Evolutionary conservation across 306 rosid genomes (phyloP), one percentile per base, ranked within the genome.

Genomic region (Trifolium pratense): DNA sequence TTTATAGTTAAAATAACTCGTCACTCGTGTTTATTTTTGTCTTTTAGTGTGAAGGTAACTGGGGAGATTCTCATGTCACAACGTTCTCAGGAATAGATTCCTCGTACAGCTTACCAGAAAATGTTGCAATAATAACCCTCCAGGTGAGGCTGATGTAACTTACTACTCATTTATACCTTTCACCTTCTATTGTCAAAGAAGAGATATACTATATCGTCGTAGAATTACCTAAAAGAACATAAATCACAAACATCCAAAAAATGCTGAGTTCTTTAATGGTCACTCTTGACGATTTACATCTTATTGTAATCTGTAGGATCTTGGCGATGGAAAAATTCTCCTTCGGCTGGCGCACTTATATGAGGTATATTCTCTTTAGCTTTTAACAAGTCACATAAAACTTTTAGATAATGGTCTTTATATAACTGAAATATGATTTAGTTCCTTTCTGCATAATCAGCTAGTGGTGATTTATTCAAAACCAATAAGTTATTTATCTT

Each of bases 271-370:
- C 36, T 36, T 21, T 58, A 43, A 64, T 14, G 67, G 17, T 37
- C 18, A 58, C 9, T 56, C 9, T 20, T 37, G 25, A 37, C 31
- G 7, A 57, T 39, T 37, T 53, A 49, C 69, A 12, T 40, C 23
- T 80, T 62, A 59, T 63, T 40, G 73, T 80, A 40, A 65, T 64
- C 60, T 82, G 58, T 78, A 91, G 97, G 97, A 84, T 81, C 81
- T 87, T 61, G 89, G 84, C 25, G 77, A 76, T 65, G 91, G 84
- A 55, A 77, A 86, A 75, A 83, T 91, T 79, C 91, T 91, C 49
- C 85, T 91, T 69, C 86, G 97, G 20, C 55, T 89, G 36, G 97
- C 97, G 6, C 96, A 91, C 74, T 75, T 91, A 70, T 91, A 83
- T 2, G 96, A 92, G 89, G 97, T 91, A 69, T 29, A 71, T 62